Percentiles rank a stretch among this genome's conserved stretches.
Evolutionary conservation across 352 stramenopile genomes (phyloP).

Genomic region (Phytopythium delawarense): DNA sequence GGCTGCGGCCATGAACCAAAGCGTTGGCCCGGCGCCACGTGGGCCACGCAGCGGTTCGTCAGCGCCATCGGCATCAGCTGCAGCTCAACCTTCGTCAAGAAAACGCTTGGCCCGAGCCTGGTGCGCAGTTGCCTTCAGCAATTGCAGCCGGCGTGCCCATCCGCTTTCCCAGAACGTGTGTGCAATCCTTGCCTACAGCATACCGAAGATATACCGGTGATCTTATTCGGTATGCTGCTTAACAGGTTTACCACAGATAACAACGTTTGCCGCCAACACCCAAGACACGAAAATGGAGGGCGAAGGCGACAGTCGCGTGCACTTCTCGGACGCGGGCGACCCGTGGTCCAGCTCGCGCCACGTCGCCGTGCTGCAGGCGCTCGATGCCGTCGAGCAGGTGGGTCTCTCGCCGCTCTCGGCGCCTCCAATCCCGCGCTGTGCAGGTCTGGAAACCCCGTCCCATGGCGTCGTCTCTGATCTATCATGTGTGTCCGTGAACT

Average conservation of each 20-base stretch:
- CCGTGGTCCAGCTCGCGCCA: constrained; percentile 70
- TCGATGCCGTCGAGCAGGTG: constrained; percentile 76
- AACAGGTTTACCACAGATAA: neutral
- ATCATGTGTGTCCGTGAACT: neutral
- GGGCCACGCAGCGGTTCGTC: neutral
- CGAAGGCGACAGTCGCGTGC: constrained; percentile 68
- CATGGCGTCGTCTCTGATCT: no score
- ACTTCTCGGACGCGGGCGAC: constrained; percentile 69
- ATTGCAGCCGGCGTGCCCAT: neutral
- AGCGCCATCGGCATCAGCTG: neutral
- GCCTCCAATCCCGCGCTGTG: neutral
- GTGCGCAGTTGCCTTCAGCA: neutral
- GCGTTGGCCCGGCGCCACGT: neutral
- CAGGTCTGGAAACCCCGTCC: neutral
- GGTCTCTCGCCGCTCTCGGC: neutral
- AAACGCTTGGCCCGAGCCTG: neutral
- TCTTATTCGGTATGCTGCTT: neutral
- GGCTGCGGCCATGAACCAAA: no score
- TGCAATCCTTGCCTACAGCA: neutral
- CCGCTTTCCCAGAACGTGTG: neutral
- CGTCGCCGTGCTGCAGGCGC: constrained; percentile 68
- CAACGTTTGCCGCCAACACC: neutral
- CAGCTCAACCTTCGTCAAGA: no score
- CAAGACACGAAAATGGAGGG: constrained; percentile 32
- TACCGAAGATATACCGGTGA: neutral